A percentile compares a stretch with the other conserved stretches of the same genome.
Conservation (phyloP, 1,139 yeast genomes). For the Taphrina populina region DNA sequence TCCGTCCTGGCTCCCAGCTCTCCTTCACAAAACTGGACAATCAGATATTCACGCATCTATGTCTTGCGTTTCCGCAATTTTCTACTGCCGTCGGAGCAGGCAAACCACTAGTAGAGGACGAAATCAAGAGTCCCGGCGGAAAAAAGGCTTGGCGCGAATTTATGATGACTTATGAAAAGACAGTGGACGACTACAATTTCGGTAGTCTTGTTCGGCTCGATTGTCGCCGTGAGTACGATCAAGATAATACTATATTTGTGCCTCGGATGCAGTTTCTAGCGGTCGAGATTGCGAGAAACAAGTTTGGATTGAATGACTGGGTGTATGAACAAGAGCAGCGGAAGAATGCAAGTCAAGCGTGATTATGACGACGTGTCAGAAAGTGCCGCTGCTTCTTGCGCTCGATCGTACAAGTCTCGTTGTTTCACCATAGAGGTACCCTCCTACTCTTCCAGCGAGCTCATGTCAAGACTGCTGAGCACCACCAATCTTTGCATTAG, state of each 20-base stretch:
- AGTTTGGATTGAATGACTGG: slow-evolving; percentile 92
- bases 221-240: slow-evolving; percentile 70
- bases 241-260: slow-evolving; percentile 74
- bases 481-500: too few relatives aligned
- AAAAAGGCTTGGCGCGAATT: slow-evolving; percentile 90
- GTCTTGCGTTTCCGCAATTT: slow-evolving; percentile 83
- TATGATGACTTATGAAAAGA: slow-evolving; percentile 68
- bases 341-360: too few relatives aligned
- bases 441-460: too few relatives aligned
- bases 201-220: slow-evolving; percentile 85
- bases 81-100: slow-evolving; percentile 55
- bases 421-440: too few relatives aligned
- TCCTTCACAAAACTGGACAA: slow-evolving; percentile 54
- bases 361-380: too few relatives aligned
- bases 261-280: slow-evolving; percentile 63
- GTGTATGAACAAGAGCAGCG: slow-evolving; percentile 48
- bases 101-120: slow-evolving; percentile 65
- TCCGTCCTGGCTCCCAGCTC: slow-evolving; percentile 76
- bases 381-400: too few relatives aligned
- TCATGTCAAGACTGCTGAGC: too few relatives aligned
- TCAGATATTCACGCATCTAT: slow-evolving; percentile 68
- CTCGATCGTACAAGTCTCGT: too few relatives aligned
- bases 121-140: slow-evolving; percentile 74
- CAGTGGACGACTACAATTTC: slow-evolving; percentile 79
- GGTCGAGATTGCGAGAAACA: slow-evolving; percentile 90